phyloP scores from a whole-genome alignment of 116 monocot genomes.

The Posidonia oceanica region DNA sequence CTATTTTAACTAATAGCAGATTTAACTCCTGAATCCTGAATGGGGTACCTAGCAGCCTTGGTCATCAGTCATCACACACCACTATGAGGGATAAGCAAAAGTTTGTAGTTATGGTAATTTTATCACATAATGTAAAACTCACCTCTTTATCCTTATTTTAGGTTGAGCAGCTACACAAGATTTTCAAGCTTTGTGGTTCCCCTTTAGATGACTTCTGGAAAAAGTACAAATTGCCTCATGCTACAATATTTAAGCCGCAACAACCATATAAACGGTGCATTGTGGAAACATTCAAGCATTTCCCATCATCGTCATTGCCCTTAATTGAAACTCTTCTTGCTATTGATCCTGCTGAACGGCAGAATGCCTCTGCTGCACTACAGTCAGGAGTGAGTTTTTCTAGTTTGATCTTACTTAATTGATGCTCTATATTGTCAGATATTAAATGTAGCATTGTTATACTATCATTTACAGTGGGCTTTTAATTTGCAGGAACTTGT shows the following conservation, averaged over 20 bases:
- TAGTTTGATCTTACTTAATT: neutral
- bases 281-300: slow-evolving; percentile 61
- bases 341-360: slow-evolving; percentile 72
- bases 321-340: slow-evolving; percentile 85
- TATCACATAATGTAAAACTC: too few relatives aligned
- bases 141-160: slow-evolving; percentile 9
- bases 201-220: slow-evolving; percentile 91
- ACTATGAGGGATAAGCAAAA: too few relatives aligned
- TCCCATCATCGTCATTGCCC: slow-evolving; percentile 59
- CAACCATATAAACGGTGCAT: slow-evolving; percentile 80
- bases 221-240: slow-evolving; percentile 87
- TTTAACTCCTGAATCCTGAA: too few relatives aligned
- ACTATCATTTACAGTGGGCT: too few relatives aligned
- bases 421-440: neutral
- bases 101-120: too few relatives aligned
- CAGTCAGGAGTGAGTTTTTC: slow-evolving; percentile 53
- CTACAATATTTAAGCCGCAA: slow-evolving; percentile 75
- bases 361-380: slow-evolving; percentile 67
- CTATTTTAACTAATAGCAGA: too few relatives aligned
- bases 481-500: neutral
- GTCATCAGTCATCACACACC: too few relatives aligned
- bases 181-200: slow-evolving; percentile 92
- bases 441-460: too few relatives aligned
- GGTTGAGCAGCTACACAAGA: slow-evolving; percentile 91
- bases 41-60: too few relatives aligned